Evolutionary conservation across 2,329 filamentous ascomycete genomes (phyloP), one percentile per base, ranked within the genome.

Genomic region (Malbranchea zuffiana): DNA sequence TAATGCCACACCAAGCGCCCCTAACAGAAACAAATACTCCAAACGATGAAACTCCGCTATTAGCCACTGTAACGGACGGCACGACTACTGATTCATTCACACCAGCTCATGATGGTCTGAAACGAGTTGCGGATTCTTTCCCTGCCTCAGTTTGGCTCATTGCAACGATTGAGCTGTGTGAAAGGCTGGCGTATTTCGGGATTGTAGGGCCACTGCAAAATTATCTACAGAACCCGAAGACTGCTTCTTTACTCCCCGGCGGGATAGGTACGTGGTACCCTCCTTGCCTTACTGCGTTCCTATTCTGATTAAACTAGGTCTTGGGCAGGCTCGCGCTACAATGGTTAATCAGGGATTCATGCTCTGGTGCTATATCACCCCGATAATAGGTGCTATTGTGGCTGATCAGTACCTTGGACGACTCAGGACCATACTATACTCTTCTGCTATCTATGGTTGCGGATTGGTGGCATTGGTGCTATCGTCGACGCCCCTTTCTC

Each of bases 351-450:
- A 27, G 15, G 15, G 5, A 13, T 27, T 27, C 15, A 11, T 27
- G 25, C 7, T 78, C 57, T 77, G 73, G 57, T 67, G 71, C 32
- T 76, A 75, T 47, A 41, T 75, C 32, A 73, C 71, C 57, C 73
- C 73, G 30, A 58, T 76, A 7, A 44, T 70, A 5, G 74, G 73
- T 44, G 72, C 66, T 6, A 72, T 65, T 48, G 50, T 78, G 43
- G 78, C 80, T 11, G 81, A 85, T 59, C 71, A 75, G 46, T 78
- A 76, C 51, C 69, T 72, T 51, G 80, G 80, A 20, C 76, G 78
- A 43, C 83, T 75, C 61, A 68, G 71, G 47, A 82, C 79, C 19
- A 82, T 84, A 47, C 66, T 77, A 53, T 72, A 72, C 51, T 79
- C 80, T 48, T 77, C 63, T 27, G 63, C 63, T 7, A 65, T 80